Conservation (phyloP, 148 eudicot genomes). For the Talinum fruticosum region DNA sequence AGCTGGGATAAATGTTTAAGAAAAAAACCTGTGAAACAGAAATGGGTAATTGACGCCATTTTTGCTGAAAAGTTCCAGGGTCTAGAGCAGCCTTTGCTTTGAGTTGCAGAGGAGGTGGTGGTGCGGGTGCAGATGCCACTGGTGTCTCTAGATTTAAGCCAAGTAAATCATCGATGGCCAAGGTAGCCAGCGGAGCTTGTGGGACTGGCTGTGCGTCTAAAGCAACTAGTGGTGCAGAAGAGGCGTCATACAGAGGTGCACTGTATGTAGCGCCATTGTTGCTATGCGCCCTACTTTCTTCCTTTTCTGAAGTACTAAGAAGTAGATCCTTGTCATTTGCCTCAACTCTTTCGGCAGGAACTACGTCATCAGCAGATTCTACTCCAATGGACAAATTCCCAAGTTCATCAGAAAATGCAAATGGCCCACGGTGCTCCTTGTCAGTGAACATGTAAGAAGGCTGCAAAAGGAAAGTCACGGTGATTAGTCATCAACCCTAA, state of each 20-base stretch:
- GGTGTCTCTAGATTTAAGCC: conserved; percentile 59
- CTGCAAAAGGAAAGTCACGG: conserved; percentile 47
- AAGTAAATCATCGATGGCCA: conserved; percentile 83
- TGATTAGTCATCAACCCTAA: background rate
- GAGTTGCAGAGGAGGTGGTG: conserved; percentile 51
- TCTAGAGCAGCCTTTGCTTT: conserved; percentile 78
- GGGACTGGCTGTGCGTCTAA: conserved; percentile 38
- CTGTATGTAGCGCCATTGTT: conserved; percentile 64
- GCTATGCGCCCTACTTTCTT: conserved; percentile 44
- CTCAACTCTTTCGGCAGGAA: conserved; percentile 65
- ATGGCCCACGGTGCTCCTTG: conserved; percentile 96
- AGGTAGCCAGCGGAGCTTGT: conserved; percentile 50
- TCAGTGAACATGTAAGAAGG: conserved; percentile 98
- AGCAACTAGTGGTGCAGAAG: conserved; percentile 43
- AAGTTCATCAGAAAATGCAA: conserved; percentile 80
- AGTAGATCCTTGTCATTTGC: conserved; percentile 89
- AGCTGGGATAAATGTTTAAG: too few relatives aligned
- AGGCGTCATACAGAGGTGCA: conserved; percentile 63
- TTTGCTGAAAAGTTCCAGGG: conserved; percentile 89
- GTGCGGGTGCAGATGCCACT: conserved; percentile 38
- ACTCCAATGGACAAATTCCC: conserved; percentile 67
- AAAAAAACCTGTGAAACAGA: conserved; percentile 85
- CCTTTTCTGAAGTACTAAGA: conserved; percentile 77
- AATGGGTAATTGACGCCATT: conserved; percentile 89
- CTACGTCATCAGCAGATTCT: conserved; percentile 46